phyloP scores from a whole-genome alignment of 2,329 filamentous ascomycete genomes.

The Pyricularia grisea region DNA sequence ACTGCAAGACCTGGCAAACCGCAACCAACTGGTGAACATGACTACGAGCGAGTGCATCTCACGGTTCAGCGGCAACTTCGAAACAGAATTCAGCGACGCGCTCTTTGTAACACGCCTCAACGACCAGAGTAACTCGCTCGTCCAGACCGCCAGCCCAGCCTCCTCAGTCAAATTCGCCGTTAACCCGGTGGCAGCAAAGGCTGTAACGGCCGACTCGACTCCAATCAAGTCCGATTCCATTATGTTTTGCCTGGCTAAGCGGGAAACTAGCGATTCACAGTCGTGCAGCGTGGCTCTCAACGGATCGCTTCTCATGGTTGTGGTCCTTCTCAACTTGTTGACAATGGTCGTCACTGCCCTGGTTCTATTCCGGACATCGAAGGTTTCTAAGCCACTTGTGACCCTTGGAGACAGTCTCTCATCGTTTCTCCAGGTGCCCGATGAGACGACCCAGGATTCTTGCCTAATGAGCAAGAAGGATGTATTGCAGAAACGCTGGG shows the following conservation, averaged over 20 bases:
- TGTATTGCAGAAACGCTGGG: slow-evolving; percentile 33
- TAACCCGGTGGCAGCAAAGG: slow-evolving; percentile 3
- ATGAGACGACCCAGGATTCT: slow-evolving; percentile 29
- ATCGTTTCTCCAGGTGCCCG: slow-evolving; percentile 37
- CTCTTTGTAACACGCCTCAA: slow-evolving; percentile 21
- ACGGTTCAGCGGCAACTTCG: slow-evolving; percentile 21
- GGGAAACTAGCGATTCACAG: slow-evolving; percentile 7
- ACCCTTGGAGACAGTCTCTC: slow-evolving; percentile 41
- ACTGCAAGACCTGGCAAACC: slow-evolving; percentile 24
- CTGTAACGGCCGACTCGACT: slow-evolving; percentile 5
- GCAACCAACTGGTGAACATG: slow-evolving; percentile 20
- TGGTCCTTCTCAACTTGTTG: slow-evolving; percentile 31
- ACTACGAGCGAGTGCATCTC: slow-evolving; percentile 20
- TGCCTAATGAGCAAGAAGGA: slow-evolving; percentile 37
- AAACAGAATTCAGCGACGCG: slow-evolving; percentile 22
- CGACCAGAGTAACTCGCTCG: slow-evolving; percentile 19
- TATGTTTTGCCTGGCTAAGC: slow-evolving; percentile 23
- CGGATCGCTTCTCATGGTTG: slow-evolving; percentile 29
- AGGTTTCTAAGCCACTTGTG: slow-evolving; percentile 31
- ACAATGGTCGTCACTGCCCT: slow-evolving; percentile 22
- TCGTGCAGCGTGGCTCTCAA: slow-evolving; percentile 32
- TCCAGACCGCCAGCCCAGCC: slow-evolving; percentile 21
- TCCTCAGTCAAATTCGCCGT: slow-evolving; percentile 12
- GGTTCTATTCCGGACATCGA: slow-evolving; percentile 15
- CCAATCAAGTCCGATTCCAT: background rate